Evolutionary conservation across 148 eudicot genomes (phyloP).

Genomic region (Cornus controversa): DNA sequence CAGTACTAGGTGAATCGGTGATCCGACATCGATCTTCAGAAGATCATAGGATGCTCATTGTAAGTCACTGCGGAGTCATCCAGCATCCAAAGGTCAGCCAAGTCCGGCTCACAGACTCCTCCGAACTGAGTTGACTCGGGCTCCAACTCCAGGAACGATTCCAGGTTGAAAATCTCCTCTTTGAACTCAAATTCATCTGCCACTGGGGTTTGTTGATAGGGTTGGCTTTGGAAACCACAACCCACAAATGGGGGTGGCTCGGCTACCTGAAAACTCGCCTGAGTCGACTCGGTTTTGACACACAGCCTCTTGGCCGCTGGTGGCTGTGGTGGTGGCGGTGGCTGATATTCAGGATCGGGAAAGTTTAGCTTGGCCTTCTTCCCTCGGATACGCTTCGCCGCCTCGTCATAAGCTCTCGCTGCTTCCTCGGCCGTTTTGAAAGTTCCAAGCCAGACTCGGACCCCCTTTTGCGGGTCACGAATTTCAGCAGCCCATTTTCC

Average conservation of each 20-base stretch:
- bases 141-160: too few species aligned
- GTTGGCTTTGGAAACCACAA: neutral
- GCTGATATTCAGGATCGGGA: neutral
- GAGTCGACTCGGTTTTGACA: neutral
- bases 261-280: neutral
- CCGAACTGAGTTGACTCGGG: neutral
- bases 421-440: constrained; percentile 16
- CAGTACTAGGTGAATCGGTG: too few species aligned
- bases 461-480: constrained; percentile 13
- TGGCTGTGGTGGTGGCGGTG: neutral
- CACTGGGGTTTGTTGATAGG: neutral
- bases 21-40: too few species aligned
- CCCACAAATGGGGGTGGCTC: neutral
- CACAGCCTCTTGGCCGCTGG: neutral
- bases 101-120: neutral
- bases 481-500: constrained; percentile 10
- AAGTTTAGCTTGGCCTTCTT: constrained; percentile 14
- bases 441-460: constrained; percentile 18
- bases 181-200: neutral
- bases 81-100: neutral
- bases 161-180: neutral
- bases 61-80: neutral
- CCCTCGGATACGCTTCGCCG: constrained; percentile 7
- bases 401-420: constrained; percentile 3
- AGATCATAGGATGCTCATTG: too few species aligned